Percentiles rank a stretch among this genome's conserved stretches.
Conservation (phyloP, 2,329 filamentous ascomycete genomes). For the Penicillium decumbens region DNA sequence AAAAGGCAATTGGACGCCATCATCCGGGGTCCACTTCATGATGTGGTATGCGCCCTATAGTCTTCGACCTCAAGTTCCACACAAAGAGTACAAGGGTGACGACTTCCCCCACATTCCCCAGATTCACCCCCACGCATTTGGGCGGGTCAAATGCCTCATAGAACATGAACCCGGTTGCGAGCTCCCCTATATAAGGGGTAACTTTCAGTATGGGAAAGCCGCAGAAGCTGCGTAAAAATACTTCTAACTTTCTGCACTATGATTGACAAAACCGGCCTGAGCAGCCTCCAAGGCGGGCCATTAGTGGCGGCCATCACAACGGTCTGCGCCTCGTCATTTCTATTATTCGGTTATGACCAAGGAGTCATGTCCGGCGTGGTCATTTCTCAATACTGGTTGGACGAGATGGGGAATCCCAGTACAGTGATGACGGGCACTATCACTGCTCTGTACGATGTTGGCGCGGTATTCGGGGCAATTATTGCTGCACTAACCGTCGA, state of each 20-base stretch:
- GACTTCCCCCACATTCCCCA: conserved; percentile 11
- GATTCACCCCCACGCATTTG: conserved; percentile 15
- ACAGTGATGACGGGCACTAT: conserved; percentile 28
- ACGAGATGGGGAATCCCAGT: conserved; percentile 24
- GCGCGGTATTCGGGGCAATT: conserved; percentile 27
- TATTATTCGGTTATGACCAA: conserved; percentile 40
- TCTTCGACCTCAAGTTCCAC: not conserved
- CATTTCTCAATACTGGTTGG: conserved; percentile 25
- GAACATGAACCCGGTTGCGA: not conserved
- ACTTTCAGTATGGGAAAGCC: not conserved
- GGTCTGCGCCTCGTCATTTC: conserved; percentile 36
- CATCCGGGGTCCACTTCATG: conserved; percentile 10
- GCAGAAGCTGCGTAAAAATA: not conserved
- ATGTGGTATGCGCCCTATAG: not conserved
- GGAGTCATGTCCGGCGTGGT: conserved; percentile 30
- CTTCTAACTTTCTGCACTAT: not conserved
- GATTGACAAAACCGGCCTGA: conserved; percentile 15
- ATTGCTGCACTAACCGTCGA: conserved; percentile 25
- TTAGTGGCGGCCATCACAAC: conserved; percentile 26
- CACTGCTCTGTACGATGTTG: conserved; percentile 29
- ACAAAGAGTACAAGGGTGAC: not conserved
- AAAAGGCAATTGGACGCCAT: conserved; percentile 1
- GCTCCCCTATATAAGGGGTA: not conserved
- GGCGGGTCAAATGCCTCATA: conserved; percentile 7
- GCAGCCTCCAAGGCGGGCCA: conserved; percentile 14